A percentile compares a stretch with the other conserved stretches of the same genome.
Conservation (phyloP, 2,329 filamentous ascomycete species). For the Sarocladiaceae sp. region DNA sequence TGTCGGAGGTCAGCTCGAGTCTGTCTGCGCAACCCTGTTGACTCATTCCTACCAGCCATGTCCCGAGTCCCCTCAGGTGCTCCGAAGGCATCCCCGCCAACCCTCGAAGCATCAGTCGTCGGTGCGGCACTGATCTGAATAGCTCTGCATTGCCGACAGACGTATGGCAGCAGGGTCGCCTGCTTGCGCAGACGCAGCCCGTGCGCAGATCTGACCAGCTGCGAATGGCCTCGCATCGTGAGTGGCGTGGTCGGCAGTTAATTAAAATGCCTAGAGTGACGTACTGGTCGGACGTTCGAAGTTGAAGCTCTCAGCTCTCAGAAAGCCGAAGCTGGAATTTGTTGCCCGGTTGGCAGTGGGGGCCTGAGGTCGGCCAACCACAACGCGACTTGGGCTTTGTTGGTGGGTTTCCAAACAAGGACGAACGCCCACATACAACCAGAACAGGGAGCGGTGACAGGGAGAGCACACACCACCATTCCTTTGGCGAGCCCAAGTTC, state of each 20-base stretch:
- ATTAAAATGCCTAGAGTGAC: background rate
- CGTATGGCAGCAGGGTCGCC: constrained; percentile 24
- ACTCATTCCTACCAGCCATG: constrained; percentile 40
- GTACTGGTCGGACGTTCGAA: constrained; percentile 7
- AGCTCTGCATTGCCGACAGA: constrained; percentile 53
- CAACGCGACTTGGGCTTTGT: constrained; percentile 4
- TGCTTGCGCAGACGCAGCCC: constrained; percentile 19
- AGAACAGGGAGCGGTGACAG: background rate
- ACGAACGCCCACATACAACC: background rate
- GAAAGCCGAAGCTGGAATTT: constrained; percentile 5
- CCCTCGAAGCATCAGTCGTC: constrained; percentile 48
- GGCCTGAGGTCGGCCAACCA: constrained; percentile 8
- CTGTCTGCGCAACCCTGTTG: background rate
- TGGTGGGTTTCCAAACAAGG: constrained; percentile 6
- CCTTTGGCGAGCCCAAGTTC: background rate
- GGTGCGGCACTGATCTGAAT: constrained; percentile 62
- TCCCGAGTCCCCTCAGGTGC: constrained; percentile 41
- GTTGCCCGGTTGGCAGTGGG: constrained; percentile 8
- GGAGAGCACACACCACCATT: background rate
- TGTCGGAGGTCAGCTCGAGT: constrained; percentile 35
- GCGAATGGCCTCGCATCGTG: constrained; percentile 41
- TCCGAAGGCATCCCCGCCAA: constrained; percentile 53
- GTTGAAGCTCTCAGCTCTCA: constrained; percentile 1
- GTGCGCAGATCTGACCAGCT: constrained; percentile 31
- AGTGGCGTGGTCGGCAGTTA: background rate